Conservation (phyloP, 2,329 filamentous ascomycete species). For the Clonostachys byssicola region DNA sequence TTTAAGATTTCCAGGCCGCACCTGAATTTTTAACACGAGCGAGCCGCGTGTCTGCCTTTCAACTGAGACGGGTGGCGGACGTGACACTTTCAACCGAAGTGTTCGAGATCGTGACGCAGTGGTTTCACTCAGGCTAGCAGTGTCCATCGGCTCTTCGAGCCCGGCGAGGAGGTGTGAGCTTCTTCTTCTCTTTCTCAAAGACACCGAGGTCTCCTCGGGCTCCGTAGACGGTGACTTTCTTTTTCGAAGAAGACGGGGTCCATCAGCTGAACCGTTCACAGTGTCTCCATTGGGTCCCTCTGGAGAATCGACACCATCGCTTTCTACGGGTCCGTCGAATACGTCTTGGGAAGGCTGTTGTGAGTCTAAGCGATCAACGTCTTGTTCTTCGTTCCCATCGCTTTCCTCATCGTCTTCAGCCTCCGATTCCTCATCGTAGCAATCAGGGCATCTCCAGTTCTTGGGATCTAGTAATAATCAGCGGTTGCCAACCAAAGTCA, state of each 20-base stretch:
- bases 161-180: constrained; percentile 21
- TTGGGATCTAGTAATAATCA: constrained; percentile 25
- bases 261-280: constrained; percentile 60
- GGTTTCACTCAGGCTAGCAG: constrained; percentile 17
- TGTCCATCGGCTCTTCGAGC: constrained; percentile 24
- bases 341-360: constrained; percentile 56
- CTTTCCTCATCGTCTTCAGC: constrained; percentile 22
- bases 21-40: constrained; percentile 26
- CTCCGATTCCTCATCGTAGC: constrained; percentile 25
- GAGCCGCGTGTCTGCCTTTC: constrained; percentile 27
- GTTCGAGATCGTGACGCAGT: constrained; percentile 40
- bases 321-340: constrained; percentile 53
- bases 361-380: constrained; percentile 11
- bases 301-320: constrained; percentile 37
- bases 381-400: constrained; percentile 7
- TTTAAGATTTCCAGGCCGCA: constrained; percentile 29
- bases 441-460: constrained; percentile 49
- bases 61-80: constrained; percentile 33
- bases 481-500: not conserved
- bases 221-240: constrained; percentile 75
- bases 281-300: constrained; percentile 25
- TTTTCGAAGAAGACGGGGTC: constrained; percentile 75
- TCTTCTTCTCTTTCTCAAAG: constrained; percentile 49
- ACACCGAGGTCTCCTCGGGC: constrained; percentile 48
- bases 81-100: constrained; percentile 47